Evolutionary conservation across 2,329 filamentous ascomycete genomes (phyloP).

Genomic region (Pseudogymnoascus sp.): DNA sequence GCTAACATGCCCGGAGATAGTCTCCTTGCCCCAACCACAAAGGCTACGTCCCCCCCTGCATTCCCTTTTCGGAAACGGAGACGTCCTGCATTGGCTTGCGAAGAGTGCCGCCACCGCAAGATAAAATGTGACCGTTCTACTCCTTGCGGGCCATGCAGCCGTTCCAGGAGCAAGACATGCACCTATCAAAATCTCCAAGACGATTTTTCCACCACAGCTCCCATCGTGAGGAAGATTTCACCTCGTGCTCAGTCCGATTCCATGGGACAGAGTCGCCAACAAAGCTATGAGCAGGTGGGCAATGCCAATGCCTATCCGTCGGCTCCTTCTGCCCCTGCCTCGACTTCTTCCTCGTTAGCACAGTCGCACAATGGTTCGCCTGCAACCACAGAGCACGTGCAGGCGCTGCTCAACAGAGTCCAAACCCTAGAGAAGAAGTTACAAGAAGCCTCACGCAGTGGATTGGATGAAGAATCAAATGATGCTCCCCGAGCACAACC

Average conservation of each 20-base stretch:
- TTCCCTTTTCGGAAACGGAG: constrained; percentile 22
- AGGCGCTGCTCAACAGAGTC: constrained; percentile 3
- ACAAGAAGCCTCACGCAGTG: background rate
- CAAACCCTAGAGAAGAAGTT: constrained; percentile 9
- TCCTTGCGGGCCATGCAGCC: constrained; percentile 34
- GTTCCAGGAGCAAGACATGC: constrained; percentile 28
- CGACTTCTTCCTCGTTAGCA: background rate
- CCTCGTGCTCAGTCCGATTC: background rate
- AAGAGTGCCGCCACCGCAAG: constrained; percentile 38
- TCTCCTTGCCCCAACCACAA: background rate
- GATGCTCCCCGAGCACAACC: background rate
- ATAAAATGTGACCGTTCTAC: constrained; percentile 38
- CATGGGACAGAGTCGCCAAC: constrained; percentile 3
- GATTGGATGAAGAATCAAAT: background rate
- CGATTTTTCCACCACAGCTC: constrained; percentile 9
- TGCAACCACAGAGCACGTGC: constrained; percentile 2
- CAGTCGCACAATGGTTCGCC: background rate
- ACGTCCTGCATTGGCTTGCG: constrained; percentile 32
- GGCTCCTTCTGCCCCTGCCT: background rate
- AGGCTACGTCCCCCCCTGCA: background rate
- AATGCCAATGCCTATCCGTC: background rate
- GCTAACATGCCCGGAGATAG: background rate
- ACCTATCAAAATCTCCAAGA: constrained; percentile 22
- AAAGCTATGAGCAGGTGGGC: background rate
- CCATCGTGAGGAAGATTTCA: background rate